phyloP scores from a whole-genome alignment of 495 filamentous ascomycete genomes.

The Lophiostoma macrostomum region DNA sequence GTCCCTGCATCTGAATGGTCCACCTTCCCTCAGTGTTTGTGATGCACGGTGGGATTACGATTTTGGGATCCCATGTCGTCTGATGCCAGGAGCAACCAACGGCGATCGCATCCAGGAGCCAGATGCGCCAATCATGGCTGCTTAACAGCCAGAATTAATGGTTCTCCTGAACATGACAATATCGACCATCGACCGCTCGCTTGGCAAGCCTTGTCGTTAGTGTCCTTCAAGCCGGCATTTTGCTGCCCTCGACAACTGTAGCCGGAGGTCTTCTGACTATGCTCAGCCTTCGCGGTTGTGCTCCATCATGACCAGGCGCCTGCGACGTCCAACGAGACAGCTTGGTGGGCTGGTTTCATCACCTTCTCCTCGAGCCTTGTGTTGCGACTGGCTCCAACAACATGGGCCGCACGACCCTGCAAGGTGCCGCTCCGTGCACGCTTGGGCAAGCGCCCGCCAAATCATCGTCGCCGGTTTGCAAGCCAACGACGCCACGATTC shows the following conservation, averaged over 20 bases:
- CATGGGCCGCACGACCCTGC: constrained; percentile 12
- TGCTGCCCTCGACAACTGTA: no score
- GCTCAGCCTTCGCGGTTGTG: not conserved
- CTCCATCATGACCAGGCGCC: constrained; percentile 7
- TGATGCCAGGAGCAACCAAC: not conserved
- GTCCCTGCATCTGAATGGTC: not conserved
- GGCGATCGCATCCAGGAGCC: constrained; percentile 7
- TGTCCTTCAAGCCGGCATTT: no score
- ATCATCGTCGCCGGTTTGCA: constrained; percentile 15
- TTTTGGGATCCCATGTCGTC: not conserved
- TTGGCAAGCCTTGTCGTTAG: no score
- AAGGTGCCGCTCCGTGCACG: constrained; percentile 18
- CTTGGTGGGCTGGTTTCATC: constrained; percentile 18
- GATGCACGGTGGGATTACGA: not conserved
- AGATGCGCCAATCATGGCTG: not conserved
- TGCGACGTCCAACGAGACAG: constrained; percentile 30
- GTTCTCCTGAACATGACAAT: not conserved
- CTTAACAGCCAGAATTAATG: not conserved
- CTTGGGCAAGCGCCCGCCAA: constrained; percentile 4
- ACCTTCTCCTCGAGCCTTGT: not conserved
- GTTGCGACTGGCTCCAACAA: constrained; percentile 15
- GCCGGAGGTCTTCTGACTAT: no score
- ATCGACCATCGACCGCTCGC: no score
- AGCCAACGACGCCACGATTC: constrained; percentile 20
- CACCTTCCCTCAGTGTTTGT: not conserved